phyloP scores from a whole-genome alignment of 2,329 filamentous ascomycete species.

The Raffaelea ambrosiae region DNA sequence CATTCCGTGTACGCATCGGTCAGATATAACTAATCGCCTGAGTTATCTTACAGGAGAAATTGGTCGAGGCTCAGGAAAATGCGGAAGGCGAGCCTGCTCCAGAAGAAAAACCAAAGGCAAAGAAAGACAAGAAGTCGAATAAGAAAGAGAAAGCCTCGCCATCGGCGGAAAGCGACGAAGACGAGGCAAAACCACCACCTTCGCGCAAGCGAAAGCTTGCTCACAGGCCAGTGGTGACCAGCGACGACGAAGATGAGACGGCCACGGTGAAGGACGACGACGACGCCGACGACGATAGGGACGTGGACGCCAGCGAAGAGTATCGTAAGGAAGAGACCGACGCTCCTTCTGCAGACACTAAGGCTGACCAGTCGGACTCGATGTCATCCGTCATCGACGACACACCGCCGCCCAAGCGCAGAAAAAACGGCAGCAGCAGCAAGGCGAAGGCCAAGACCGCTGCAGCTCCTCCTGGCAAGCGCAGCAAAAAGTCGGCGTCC shows the following conservation, averaged over 20 bases:
- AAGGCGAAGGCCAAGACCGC: constrained; percentile 7
- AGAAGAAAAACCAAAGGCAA: constrained; percentile 3
- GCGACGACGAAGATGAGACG: too few species aligned
- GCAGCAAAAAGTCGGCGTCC: constrained; percentile 23
- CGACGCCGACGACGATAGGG: constrained; percentile 4
- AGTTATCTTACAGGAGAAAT: constrained; percentile 3
- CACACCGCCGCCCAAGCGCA: constrained; percentile 26
- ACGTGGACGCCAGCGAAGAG: background rate
- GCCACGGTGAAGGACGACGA: background rate
- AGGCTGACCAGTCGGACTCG: constrained; percentile 36
- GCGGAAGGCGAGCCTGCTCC: background rate
- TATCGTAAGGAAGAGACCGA: constrained; percentile 4
- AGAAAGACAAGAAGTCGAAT: constrained; percentile 11
- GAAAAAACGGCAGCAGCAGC: too few species aligned
- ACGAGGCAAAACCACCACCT: background rate
- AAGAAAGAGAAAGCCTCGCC: background rate
- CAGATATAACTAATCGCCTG: too few species aligned
- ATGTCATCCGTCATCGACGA: constrained; percentile 75
- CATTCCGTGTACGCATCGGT: background rate
- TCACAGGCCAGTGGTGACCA: too few species aligned
- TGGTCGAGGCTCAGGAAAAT: constrained; percentile 3
- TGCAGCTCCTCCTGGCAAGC: background rate
- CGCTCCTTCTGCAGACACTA: too few species aligned
- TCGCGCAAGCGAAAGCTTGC: too few species aligned
- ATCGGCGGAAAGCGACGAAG: background rate